Percentiles rank a stretch among this genome's conserved stretches.
Evolutionary conservation across 2,329 filamentous ascomycete species (phyloP).

Genomic region (Tolypocladium album): DNA sequence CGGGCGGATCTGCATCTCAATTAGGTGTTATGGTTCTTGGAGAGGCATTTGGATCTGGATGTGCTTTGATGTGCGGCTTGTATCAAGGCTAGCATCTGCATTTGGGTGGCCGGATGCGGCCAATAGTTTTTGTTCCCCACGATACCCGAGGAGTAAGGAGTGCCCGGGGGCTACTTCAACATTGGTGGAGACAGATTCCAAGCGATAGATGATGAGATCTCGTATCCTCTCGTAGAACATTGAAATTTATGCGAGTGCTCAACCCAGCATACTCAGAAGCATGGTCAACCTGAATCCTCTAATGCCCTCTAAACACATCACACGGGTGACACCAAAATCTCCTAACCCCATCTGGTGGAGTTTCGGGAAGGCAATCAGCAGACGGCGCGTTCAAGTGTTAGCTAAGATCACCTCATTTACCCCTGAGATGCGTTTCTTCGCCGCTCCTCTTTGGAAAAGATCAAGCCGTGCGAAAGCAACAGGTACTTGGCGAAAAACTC

Average conservation of each 20-base stretch:
- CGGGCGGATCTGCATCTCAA: conserved; percentile 7
- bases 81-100: conserved; percentile 15
- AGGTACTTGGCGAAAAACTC: conserved; percentile 37
- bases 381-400: neutral
- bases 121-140: conserved; percentile 13
- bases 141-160: conserved; percentile 19
- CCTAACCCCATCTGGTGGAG: neutral
- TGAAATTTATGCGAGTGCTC: neutral
- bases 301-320: no score
- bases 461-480: conserved; percentile 30
- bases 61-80: conserved; percentile 13
- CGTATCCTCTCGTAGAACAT: neutral
- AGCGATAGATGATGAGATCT: neutral
- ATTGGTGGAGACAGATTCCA: conserved; percentile 3
- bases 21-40: conserved; percentile 6
- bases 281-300: no score
- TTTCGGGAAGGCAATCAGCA: neutral
- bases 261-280: neutral
- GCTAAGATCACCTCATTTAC: neutral
- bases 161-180: conserved; percentile 6
- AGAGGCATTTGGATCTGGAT: conserved; percentile 11
- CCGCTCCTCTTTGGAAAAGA: conserved; percentile 24
- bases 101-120: conserved; percentile 16
- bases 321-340: neutral
- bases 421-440: conserved; percentile 6